These are phyloP conservation scores for Eremomyces bilateralis DNA, from an alignment of 495 filamentous ascomycete species.

Conservation along the genomic window DNA sequence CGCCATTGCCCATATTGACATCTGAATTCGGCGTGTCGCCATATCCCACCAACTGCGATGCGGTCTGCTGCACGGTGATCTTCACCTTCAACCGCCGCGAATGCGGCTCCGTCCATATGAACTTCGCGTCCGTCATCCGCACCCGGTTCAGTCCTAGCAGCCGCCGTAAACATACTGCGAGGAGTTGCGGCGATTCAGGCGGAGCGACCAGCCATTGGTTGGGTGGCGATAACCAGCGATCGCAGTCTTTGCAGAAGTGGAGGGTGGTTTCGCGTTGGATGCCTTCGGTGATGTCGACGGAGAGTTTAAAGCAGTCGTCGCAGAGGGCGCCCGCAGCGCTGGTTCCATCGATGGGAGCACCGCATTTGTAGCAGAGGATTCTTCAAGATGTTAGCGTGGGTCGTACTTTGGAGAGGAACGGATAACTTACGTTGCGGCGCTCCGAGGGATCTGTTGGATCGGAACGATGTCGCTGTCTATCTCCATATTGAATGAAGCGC, in stretches of 20 bases:
- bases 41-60: no score
- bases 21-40: not conserved
- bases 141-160: constrained; percentile 65
- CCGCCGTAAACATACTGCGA: constrained; percentile 72
- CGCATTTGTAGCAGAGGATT: constrained; percentile 90
- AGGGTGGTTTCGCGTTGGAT: constrained; percentile 69
- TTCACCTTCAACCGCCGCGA: constrained; percentile 75
- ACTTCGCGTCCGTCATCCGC: constrained; percentile 80
- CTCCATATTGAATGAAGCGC: not conserved
- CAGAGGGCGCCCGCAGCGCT: constrained; percentile 69
- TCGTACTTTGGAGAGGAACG: constrained; percentile 5
- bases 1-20: not conserved
- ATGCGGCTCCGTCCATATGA: constrained; percentile 97
- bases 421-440: constrained; percentile 40
- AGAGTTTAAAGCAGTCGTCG: constrained; percentile 80
- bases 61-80: constrained; percentile 74
- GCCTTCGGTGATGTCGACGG: constrained; percentile 80
- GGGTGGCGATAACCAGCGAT: constrained; percentile 82
- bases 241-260: constrained; percentile 75
- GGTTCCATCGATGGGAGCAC: constrained; percentile 83
- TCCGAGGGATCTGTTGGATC: not conserved
- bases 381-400: constrained; percentile 22
- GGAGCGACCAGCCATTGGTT: constrained; percentile 60
- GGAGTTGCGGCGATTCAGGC: constrained; percentile 69
- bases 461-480: not conserved